Evolutionary conservation across 2,329 filamentous ascomycete species (phyloP).

Genomic region (Orbilia javanica): DNA sequence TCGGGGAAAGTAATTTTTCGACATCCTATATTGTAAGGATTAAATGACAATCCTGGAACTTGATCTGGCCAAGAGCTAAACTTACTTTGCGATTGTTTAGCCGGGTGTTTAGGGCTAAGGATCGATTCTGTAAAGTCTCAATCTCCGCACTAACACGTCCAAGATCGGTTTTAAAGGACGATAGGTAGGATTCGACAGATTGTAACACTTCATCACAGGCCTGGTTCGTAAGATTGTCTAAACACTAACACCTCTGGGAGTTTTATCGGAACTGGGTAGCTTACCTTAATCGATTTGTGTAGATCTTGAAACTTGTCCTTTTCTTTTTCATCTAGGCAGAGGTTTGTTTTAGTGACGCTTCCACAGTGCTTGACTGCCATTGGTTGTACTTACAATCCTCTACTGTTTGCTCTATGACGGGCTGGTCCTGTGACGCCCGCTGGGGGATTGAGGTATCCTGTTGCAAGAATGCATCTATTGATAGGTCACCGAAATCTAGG

Average conservation of each 20-base stretch:
- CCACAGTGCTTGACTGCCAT: conserved; percentile 29
- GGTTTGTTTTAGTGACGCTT: conserved; percentile 41
- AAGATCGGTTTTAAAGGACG: conserved; percentile 92
- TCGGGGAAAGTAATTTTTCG: conserved; percentile 85
- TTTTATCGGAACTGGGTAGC: conserved; percentile 36
- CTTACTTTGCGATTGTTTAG: conserved; percentile 82
- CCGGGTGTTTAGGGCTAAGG: conserved; percentile 82
- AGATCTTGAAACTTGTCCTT: conserved; percentile 89
- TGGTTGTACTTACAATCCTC: conserved; percentile 79
- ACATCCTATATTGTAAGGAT: conserved; percentile 69
- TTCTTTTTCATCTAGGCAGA: conserved; percentile 77
- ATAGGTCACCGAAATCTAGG: conserved; percentile 83
- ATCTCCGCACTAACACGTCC: conserved; percentile 94
- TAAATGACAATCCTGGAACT: neutral
- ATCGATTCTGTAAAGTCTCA: conserved; percentile 89
- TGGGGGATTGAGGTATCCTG: conserved; percentile 50
- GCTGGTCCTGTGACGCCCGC: conserved; percentile 31
- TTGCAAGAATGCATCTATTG: conserved; percentile 77
- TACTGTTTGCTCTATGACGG: conserved; percentile 71
- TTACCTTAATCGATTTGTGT: conserved; percentile 80
- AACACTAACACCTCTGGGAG: conserved; percentile 48
- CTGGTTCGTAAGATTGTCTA: conserved; percentile 62
- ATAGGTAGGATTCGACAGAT: conserved; percentile 92
- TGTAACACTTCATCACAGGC: conserved; percentile 93
- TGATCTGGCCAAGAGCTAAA: neutral